Base-by-base conservation (phyloP, 2,329 filamentous ascomycete genomes). In the Magnaporthiopsis rhizophila region DNA sequence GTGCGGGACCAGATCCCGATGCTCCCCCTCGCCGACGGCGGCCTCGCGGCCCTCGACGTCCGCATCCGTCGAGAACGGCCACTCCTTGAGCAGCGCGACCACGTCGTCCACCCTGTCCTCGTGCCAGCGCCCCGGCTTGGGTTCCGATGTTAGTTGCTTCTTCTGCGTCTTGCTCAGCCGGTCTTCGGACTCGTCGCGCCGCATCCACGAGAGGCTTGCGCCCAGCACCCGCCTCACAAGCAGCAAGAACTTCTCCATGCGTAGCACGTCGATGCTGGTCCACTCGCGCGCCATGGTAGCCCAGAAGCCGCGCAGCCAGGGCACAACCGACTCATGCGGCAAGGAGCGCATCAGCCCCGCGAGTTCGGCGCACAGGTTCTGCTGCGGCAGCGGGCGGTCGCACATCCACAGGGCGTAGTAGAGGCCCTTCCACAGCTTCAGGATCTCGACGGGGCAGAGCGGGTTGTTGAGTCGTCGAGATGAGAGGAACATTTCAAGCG, bases 331-430 rank as follows among this genome's bases (percentile, higher is more conserved):
- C 30, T 69, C 71, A 45, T 75, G 72, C 56, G 85, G 83, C 34
- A 94, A 79, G 28, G 82, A 77, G 67, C 84, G 81, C 59, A 89
- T 75, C 61, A 97, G 85, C 1, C 78, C 83, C 58, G 92, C 90
- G 64, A 98, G 88, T 67, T 93, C 88, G 69, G 82, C 79, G 69
- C 90, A 90, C 59, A 98, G 89, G 58, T 85, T 85, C 80, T 97
- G 92, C 80, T 97, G 94, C 3, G 90, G 88, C n/a, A 88, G 79
- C 13, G 92, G 89, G 61, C 92, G 90, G 81, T 97, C 93, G 75
- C 89, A 92, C 88, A 97, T 95, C 89, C 92, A 97, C 72, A 95
- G 86, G 72, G 89, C 89, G 82, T 92, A 97, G 81, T 95, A 97
- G 26, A 98, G 85, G 6, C 92, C 94, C 74, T 96, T 96, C 92